These are phyloP conservation scores for Kalanchoe fedtschenkoi DNA, from an alignment of 164 flowering plant genomes.

Conservation along the genomic window DNA sequence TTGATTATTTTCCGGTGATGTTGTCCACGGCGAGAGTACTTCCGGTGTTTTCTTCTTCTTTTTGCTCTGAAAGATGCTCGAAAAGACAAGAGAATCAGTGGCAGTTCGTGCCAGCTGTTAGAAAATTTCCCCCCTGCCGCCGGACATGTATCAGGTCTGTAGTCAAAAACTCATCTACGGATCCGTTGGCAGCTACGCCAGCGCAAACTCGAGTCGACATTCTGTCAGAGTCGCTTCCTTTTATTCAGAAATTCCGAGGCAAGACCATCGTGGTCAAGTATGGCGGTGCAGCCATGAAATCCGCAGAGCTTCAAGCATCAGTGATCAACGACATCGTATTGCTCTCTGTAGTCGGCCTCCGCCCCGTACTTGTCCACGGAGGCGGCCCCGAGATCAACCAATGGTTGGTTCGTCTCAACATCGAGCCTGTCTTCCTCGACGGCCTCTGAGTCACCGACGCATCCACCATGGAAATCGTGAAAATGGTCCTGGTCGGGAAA, in stretches of 20 bases:
- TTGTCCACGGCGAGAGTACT: neutral
- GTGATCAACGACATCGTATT: conserved; percentile 82
- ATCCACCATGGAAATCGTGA: conserved; percentile 79
- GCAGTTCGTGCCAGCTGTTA: neutral
- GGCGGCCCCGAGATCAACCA: conserved; percentile 86
- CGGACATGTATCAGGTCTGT: neutral
- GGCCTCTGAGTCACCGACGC: conserved; percentile 88
- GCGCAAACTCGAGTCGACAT: conserved; percentile 66
- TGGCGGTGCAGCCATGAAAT: conserved; percentile 96
- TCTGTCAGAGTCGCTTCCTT: conserved; percentile 84
- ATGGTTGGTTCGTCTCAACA: conserved; percentile 41
- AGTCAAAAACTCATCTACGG: neutral
- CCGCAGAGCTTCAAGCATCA: conserved; percentile 51
- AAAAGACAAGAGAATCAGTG: neutral
- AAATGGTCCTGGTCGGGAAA: conserved; percentile 87
- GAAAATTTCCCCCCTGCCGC: neutral
- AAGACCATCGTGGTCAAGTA: conserved; percentile 86
- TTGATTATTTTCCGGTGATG: neutral
- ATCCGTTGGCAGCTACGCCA: conserved; percentile 9
- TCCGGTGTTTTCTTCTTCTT: neutral
- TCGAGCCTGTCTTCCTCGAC: conserved; percentile 51
- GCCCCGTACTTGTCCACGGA: conserved; percentile 82
- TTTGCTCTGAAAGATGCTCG: neutral
- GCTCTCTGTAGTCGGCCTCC: conserved; percentile 79
- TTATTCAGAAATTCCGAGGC: conserved; percentile 84